phyloP scores from a whole-genome alignment of 257 asterid species.

The Nicotiana knightiana region DNA sequence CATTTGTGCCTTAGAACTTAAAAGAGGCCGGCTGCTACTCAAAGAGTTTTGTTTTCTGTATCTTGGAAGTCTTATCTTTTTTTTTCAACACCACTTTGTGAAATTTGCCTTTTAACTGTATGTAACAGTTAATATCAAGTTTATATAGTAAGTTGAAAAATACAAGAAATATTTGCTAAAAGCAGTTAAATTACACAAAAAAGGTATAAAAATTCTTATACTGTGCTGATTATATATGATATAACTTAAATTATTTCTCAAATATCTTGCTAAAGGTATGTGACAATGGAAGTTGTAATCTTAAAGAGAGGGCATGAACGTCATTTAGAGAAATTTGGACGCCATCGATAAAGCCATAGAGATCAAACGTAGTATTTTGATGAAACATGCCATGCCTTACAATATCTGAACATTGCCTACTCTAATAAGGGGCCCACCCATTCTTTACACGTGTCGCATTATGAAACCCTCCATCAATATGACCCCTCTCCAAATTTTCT shows the following conservation, averaged over 20 bases:
- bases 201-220: too few species aligned
- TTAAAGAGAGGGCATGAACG: neutral
- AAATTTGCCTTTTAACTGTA: too few species aligned
- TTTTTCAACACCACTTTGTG: too few species aligned
- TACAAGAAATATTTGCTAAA: too few species aligned
- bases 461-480: neutral
- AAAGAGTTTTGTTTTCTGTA: too few species aligned
- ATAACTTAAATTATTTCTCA: neutral
- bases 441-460: neutral
- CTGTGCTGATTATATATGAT: too few species aligned
- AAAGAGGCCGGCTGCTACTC: too few species aligned
- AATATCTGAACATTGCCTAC: constrained; percentile 1
- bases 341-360: constrained; percentile 1
- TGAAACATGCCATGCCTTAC: constrained; percentile 3
- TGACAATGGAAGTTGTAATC: neutral
- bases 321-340: neutral
- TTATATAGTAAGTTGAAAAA: too few species aligned
- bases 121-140: too few species aligned
- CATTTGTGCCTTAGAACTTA: too few species aligned
- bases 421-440: neutral
- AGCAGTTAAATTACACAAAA: too few species aligned
- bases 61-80: too few species aligned
- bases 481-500: neutral
- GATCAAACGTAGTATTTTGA: neutral
- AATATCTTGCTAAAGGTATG: neutral